Percentiles rank a stretch among this genome's conserved stretches.
phyloP scores from a whole-genome alignment of 768 basidiomycete genomes.

The Glaciozyma martinii region DNA sequence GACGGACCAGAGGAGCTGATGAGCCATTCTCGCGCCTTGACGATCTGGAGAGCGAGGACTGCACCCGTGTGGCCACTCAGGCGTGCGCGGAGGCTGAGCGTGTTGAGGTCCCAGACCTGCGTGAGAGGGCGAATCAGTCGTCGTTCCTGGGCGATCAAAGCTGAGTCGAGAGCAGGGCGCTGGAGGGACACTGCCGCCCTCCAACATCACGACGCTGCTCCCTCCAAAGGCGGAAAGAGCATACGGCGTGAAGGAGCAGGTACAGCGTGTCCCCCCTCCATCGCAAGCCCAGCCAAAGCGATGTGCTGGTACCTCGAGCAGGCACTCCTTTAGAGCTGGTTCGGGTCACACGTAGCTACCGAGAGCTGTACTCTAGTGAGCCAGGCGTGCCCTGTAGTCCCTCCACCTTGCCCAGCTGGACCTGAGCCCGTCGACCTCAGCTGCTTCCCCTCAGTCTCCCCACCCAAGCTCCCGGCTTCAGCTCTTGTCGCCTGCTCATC shows the following conservation, averaged over 20 bases:
- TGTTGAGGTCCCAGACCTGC: constrained; percentile 39
- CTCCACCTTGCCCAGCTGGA: too few relatives aligned
- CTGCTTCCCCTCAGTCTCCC: too few relatives aligned
- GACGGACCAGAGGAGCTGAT: constrained; percentile 39
- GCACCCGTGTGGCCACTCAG: constrained; percentile 41
- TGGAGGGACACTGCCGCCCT: neutral
- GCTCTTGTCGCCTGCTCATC: neutral
- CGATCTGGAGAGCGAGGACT: constrained; percentile 39
- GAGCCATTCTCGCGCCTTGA: constrained; percentile 40
- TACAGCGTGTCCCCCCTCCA: too few relatives aligned
- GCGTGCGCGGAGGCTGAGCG: constrained; percentile 35
- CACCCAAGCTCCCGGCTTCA: too few relatives aligned
- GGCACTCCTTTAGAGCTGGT: too few relatives aligned
- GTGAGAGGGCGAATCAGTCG: neutral
- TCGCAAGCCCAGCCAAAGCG: too few relatives aligned
- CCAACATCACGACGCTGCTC: neutral
- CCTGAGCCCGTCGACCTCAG: too few relatives aligned
- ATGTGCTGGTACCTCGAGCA: too few relatives aligned
- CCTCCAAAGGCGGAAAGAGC: neutral
- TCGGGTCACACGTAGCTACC: too few relatives aligned
- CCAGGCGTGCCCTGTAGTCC: too few relatives aligned
- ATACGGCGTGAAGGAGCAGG: neutral
- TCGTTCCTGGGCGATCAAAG: neutral
- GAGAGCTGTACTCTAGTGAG: too few relatives aligned
- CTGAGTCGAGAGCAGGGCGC: neutral